These are phyloP conservation scores for Kuraishia capsulata DNA, from an alignment of 805 yeast species.

Conservation along the genomic window DNA sequence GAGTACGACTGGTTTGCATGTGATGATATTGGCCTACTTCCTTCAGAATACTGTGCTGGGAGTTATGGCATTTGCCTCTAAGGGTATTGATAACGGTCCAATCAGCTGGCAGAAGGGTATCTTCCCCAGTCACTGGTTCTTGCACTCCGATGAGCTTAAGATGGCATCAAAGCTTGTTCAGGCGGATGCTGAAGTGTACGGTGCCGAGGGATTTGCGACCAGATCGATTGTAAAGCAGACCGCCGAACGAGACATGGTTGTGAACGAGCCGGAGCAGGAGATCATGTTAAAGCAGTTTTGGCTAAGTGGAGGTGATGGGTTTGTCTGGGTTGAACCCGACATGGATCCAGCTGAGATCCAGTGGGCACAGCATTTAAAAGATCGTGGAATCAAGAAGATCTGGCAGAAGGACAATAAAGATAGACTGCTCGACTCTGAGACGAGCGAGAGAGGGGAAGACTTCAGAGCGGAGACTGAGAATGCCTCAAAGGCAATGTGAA, in stretches of 20 bases:
- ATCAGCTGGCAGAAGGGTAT: constrained; percentile 61
- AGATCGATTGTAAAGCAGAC: constrained; percentile 18
- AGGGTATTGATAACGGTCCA: constrained; percentile 40
- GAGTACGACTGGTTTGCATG: constrained; percentile 30
- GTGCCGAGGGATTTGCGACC: constrained; percentile 31
- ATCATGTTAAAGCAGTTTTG: constrained; percentile 71
- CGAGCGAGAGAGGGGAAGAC: too few species aligned
- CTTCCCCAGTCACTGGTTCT: constrained; percentile 52
- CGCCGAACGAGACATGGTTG: constrained; percentile 23
- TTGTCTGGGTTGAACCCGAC: constrained; percentile 86
- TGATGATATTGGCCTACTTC: constrained; percentile 40
- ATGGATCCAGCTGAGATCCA: constrained; percentile 73
- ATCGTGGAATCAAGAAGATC: constrained; percentile 1
- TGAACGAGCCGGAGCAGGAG: constrained; percentile 55
- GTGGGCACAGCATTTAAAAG: constrained; percentile 22
- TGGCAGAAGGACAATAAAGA: background rate
- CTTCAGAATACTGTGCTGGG: constrained; percentile 38
- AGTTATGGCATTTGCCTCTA: constrained; percentile 30
- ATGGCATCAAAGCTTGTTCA: constrained; percentile 60
- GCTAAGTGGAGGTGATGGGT: constrained; percentile 81
- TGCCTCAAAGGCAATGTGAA: too few species aligned
- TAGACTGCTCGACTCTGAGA: background rate
- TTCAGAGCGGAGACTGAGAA: too few species aligned
- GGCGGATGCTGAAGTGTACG: constrained; percentile 48
- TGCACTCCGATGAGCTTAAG: constrained; percentile 58